phyloP scores from a whole-genome alignment of 2,329 filamentous ascomycete genomes.

The Trichoderma hamatum region DNA sequence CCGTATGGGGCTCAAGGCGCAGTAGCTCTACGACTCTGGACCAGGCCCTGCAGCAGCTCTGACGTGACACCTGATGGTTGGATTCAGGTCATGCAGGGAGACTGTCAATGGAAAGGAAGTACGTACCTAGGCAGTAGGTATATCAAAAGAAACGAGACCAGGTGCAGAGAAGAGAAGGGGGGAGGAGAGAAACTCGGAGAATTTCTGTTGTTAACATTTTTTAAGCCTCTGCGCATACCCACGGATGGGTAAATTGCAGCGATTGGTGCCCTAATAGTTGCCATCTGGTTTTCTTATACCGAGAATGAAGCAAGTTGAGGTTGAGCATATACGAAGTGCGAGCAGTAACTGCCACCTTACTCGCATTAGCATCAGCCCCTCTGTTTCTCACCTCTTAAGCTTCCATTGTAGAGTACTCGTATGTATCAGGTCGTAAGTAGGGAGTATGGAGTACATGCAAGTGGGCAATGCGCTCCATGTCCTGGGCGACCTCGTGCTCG shows the following conservation, averaged over 20 bases:
- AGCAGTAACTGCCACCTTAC: background rate
- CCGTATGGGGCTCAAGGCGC: background rate
- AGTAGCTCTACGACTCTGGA: background rate
- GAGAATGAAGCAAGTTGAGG: no score
- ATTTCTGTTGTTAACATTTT: background rate
- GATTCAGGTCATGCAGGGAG: background rate
- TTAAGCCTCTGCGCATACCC: background rate
- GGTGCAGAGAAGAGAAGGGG: background rate
- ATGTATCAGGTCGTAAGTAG: background rate
- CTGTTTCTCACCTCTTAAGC: background rate
- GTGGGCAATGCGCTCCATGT: background rate
- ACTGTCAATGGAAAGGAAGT: background rate
- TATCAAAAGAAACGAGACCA: background rate
- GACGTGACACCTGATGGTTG: background rate
- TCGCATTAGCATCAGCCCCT: background rate
- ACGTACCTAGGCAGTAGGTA: no score
- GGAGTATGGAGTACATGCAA: background rate
- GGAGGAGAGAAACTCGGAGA: background rate
- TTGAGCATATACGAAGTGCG: background rate
- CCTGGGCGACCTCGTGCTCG: background rate
- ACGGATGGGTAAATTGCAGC: background rate
- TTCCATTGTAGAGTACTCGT: no score
- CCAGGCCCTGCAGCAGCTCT: background rate
- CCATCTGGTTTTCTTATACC: background rate
- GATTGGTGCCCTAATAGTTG: background rate